A percentile compares a stretch with the other conserved stretches of the same genome.
Evolutionary conservation across 1,284 basidiomycete species (phyloP).

Genomic region (Rhodotorula sp.): DNA sequence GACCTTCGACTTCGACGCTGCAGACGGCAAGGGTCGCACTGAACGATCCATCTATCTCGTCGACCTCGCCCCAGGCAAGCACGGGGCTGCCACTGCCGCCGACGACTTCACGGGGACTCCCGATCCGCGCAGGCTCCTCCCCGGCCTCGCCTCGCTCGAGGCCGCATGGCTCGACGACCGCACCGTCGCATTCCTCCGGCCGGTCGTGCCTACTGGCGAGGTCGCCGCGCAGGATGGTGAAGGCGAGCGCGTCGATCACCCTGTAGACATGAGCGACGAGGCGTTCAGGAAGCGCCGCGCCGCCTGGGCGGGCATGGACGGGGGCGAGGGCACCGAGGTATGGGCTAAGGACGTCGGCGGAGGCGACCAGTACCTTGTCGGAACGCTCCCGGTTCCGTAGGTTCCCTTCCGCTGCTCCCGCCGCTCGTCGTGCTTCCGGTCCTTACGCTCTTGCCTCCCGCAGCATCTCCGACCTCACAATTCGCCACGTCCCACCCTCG

Average conservation of each 20-base stretch:
- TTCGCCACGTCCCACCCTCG: background rate
- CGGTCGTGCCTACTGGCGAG: constrained; percentile 9
- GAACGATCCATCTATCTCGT: constrained; percentile 63
- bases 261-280: constrained; percentile 25
- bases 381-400: constrained; percentile 41
- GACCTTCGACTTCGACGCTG: constrained; percentile 68
- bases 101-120: background rate
- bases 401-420: background rate
- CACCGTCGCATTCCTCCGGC: constrained; percentile 50
- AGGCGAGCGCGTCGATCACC: constrained; percentile 23
- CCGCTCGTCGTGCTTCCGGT: no score
- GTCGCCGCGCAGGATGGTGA: constrained; percentile 23
- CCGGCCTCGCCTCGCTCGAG: constrained; percentile 28
- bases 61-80: constrained; percentile 15
- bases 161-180: constrained; percentile 48
- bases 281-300: constrained; percentile 41
- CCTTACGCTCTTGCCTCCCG: background rate
- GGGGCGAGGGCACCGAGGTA: constrained; percentile 33
- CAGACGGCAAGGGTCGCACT: constrained; percentile 52
- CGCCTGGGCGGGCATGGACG: constrained; percentile 60
- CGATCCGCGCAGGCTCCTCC: constrained; percentile 25
- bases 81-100: background rate
- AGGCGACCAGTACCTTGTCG: constrained; percentile 39
- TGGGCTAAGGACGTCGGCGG: constrained; percentile 35
- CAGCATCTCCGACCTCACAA: constrained; percentile 42